Conservation (phyloP, 1,139 yeast species). For the Kluyveromyces sp. region DNA sequence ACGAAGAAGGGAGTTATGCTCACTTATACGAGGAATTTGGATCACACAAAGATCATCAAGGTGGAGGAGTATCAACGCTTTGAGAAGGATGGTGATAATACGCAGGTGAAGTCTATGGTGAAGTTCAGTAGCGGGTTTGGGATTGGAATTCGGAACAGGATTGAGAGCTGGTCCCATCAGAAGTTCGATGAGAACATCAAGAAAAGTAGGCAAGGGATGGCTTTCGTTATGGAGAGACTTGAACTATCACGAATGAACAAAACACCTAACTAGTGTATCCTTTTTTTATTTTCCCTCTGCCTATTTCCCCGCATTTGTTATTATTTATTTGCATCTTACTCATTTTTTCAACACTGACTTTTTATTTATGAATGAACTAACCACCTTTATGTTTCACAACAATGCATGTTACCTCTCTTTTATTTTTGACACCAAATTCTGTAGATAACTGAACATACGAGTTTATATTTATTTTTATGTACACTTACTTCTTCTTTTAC, state of each 20-base stretch:
- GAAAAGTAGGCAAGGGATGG: constrained; percentile 66
- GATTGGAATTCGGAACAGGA: constrained; percentile 50
- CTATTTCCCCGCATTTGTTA: neutral
- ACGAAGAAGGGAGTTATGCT: constrained; percentile 48
- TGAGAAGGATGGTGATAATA: constrained; percentile 16
- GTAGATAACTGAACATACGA: no score
- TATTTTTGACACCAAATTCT: no score
- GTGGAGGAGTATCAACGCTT: constrained; percentile 73
- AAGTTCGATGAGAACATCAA: constrained; percentile 61
- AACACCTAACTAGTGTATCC: neutral
- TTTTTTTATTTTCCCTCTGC: neutral
- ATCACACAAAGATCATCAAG: constrained; percentile 70
- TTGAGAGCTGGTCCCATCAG: constrained; percentile 76
- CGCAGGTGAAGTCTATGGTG: constrained; percentile 40
- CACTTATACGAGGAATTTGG: constrained; percentile 78
- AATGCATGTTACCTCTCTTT: no score
- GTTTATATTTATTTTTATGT: no score
- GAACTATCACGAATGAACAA: constrained; percentile 9
- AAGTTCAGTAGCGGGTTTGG: constrained; percentile 65
- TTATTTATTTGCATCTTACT: neutral
- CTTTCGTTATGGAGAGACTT: constrained; percentile 62
- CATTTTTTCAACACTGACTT: no score
- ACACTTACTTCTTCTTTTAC: no score
- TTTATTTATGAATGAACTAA: no score
- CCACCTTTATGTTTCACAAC: no score